Conservation (phyloP, 2,329 filamentous ascomycete species). For the Sarocladium strictum region DNA sequence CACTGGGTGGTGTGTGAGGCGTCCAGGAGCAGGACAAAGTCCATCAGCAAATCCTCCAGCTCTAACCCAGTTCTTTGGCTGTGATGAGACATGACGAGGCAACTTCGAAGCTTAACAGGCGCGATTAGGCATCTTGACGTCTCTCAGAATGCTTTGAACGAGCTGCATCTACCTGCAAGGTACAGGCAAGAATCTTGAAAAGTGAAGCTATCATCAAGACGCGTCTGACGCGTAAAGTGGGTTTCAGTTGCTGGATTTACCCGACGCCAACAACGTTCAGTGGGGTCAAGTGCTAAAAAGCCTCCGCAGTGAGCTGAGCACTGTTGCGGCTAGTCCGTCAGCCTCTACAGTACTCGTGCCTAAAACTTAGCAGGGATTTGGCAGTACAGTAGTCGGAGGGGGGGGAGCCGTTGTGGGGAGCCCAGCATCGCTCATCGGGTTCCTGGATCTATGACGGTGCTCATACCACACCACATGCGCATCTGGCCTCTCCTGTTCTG, state of each 20-base stretch:
- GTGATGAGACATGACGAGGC: not conserved
- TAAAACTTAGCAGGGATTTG: not conserved
- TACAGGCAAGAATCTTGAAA: not conserved
- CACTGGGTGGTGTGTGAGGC: not conserved
- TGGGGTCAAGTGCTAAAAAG: too few relatives aligned
- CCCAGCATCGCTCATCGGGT: not conserved
- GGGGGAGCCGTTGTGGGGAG: not conserved
- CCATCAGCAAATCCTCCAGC: not conserved
- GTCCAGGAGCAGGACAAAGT: not conserved
- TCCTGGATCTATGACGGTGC: constrained; percentile 6
- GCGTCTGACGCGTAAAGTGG: constrained; percentile 5
- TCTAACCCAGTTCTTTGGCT: not conserved
- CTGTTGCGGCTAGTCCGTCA: too few relatives aligned
- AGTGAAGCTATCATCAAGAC: not conserved
- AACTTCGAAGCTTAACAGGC: too few relatives aligned
- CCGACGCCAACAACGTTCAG: not conserved
- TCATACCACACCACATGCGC: not conserved
- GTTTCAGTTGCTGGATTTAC: not conserved
- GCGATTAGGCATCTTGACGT: too few relatives aligned
- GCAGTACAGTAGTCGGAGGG: too few relatives aligned
- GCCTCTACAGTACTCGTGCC: too few relatives aligned
- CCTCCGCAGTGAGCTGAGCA: too few relatives aligned
- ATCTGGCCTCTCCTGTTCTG: not conserved
- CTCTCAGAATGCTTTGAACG: too few relatives aligned
- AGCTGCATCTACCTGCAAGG: not conserved